These are phyloP conservation scores for Kwoniella europaea DNA, from an alignment of 768 basidiomycete species.

Conservation along the genomic window DNA sequence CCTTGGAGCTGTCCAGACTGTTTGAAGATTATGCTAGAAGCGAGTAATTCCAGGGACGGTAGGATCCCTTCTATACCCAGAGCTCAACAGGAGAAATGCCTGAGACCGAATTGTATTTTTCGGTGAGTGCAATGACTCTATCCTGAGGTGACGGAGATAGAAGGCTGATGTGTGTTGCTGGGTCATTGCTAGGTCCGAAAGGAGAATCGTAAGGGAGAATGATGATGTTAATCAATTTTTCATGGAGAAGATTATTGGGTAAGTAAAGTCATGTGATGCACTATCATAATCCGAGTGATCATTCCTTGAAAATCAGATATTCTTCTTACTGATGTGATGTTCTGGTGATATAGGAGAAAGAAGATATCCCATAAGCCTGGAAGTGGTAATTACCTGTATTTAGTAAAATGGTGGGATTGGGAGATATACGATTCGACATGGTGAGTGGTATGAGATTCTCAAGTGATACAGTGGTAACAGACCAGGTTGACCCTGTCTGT, in stretches of 20 bases:
- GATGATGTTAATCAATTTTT: constrained; percentile 20
- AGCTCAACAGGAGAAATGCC: constrained; percentile 26
- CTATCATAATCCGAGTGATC: no score
- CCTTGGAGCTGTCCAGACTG: constrained; percentile 32
- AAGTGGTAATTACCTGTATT: constrained; percentile 16
- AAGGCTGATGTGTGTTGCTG: background rate
- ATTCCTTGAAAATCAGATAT: no score
- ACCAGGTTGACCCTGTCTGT: background rate
- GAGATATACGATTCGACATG: constrained; percentile 30
- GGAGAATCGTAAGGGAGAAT: constrained; percentile 23
- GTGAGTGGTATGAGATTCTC: constrained; percentile 4
- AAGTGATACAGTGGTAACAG: background rate
- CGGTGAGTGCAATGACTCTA: constrained; percentile 7
- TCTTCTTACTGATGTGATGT: background rate
- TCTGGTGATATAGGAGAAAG: constrained; percentile 16
- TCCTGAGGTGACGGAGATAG: background rate
- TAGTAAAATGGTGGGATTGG: constrained; percentile 31
- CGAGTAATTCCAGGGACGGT: background rate
- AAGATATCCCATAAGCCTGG: constrained; percentile 4
- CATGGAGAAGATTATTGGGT: constrained; percentile 31
- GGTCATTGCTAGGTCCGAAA: constrained; percentile 1
- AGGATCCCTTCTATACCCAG: background rate
- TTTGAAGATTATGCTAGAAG: background rate
- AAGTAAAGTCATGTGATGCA: background rate
- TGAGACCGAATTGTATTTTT: constrained; percentile 25